Base-by-base conservation (phyloP, 139 green algal species). In the Closterium sp. region DNA sequence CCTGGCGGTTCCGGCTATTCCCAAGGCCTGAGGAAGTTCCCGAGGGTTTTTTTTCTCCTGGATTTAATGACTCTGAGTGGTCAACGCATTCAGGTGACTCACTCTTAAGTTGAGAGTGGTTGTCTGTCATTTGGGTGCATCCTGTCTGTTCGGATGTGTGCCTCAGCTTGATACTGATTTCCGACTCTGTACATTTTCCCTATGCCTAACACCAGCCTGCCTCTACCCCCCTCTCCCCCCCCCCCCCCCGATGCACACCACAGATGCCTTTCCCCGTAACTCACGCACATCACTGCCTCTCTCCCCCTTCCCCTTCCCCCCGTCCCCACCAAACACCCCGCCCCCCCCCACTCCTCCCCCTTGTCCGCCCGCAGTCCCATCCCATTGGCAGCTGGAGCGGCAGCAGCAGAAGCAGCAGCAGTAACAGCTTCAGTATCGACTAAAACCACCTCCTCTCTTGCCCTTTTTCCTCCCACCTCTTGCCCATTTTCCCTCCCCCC, bases 371-470 rank as follows among this genome's bases (percentile, higher is more conserved):
- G 19, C 85, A 0, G 97, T 99, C 28, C 98, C 98, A 0, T 91
- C 94, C 84, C 98, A 97, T 90, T 98, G 97, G 96, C 97, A 99
- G 94, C 96, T 95, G 69, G 89, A 97, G 76, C 97, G 97, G 9
- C 31, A 76, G 55, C 55, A 76, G 10, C 4, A 76, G 55, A 76
- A 76, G 55, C 55, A 76, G 55, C 9, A 76, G 25, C 0, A 76
- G 25, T 19, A 76, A 19, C 55, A 76, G 55, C 55, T 83, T n/a
- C n/a, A n/a, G n/a, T n/a, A n/a, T n/a, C n/a, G n/a, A n/a, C n/a
- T n/a, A n/a, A n/a, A n/a, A n/a, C n/a, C n/a, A n/a, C 30, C 25
- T 38, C 8, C 84, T 64, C 84, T n/a, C 84, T 36, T 38, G 8
- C 25, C 4, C 30, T 36, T 8, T n/a, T 31, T 33, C 76, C 8